Evolutionary conservation across 495 filamentous ascomycete species (phyloP), one percentile per base, ranked within the genome.

Genomic region (Neurospora terricola): DNA sequence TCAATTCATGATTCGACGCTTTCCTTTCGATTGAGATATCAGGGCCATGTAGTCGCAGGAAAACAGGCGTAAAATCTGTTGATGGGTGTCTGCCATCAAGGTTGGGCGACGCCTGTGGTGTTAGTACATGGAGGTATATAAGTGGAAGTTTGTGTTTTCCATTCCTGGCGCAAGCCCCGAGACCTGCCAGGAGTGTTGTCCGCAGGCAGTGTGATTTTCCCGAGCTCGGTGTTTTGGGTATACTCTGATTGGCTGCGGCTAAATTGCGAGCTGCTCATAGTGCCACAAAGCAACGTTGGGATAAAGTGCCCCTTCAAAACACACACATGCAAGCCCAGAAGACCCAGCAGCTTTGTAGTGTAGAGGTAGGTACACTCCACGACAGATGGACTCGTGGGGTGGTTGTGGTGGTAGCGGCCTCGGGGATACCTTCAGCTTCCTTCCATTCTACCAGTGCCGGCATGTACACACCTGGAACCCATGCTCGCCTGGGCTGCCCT

Each of bases 171-270:
- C 48, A 59, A 27, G 48, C 11, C 48, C 48, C 48, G 48, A 59
- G 48, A 59, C 48, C 48, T 59, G 43, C 43, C 43, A 48, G 43
- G n/a, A 48, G 18, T 10, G 48, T 59, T 54, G 21, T 54, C 45
- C 45, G 45, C 21, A 54, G 45, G 21, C 48, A 54, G 45, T 69
- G 71, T 37, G 21, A 30, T 66, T 21, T 75, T 75, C 74, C 72
- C 73, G 70, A 75, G 59, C 69, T 79, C 77, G 79, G 79, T 77
- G 76, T 39, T 81, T 80, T 79, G 73, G 18, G 39, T 43, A 66
- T 12, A 36, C 38, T 40, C 62, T 76, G 2, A 82, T 82, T 82
- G 80, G 80, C 75, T 68, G 38, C 80, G 80, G 80, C 79, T 82
- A 82, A 82, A 82, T 82, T 81, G 68, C 78, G 77, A 81, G 69